Evolutionary conservation across 2,329 filamentous ascomycete species (phyloP).

Genomic region (Dactylellina drechsleri): DNA sequence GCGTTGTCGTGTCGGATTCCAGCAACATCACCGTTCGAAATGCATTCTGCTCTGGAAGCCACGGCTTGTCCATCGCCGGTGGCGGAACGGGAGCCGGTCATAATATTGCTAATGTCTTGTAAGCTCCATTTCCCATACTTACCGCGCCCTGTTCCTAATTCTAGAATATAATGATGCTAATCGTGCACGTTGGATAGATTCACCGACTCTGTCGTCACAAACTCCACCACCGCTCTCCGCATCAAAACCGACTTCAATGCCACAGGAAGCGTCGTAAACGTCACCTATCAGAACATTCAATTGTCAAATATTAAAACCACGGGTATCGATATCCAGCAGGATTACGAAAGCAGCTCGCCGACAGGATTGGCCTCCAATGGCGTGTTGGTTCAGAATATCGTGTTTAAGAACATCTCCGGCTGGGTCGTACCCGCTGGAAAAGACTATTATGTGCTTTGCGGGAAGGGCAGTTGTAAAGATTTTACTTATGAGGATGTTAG

Average conservation of each 20-base stretch:
- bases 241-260: slow-evolving; percentile 63
- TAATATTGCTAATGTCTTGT: slow-evolving; percentile 60
- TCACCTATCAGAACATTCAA: slow-evolving; percentile 65
- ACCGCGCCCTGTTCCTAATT: too few relatives aligned
- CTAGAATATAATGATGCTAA: too few relatives aligned
- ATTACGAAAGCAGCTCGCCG: slow-evolving; percentile 66
- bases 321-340: slow-evolving; percentile 67
- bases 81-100: slow-evolving; percentile 60
- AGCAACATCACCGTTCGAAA: slow-evolving; percentile 59
- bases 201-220: slow-evolving; percentile 58
- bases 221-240: slow-evolving; percentile 61
- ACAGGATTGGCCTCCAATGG: slow-evolving; percentile 62
- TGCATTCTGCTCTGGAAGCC: slow-evolving; percentile 59
- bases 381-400: slow-evolving; percentile 59
- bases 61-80: slow-evolving; percentile 60
- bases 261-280: slow-evolving; percentile 62
- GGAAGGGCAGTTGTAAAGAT: slow-evolving; percentile 61
- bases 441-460: slow-evolving; percentile 63
- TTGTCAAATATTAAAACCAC: slow-evolving; percentile 64
- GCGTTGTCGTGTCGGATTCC: slow-evolving; percentile 60
- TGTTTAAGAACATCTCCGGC: slow-evolving; percentile 59
- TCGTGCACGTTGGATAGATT: too few relatives aligned
- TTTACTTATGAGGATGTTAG: slow-evolving; percentile 61
- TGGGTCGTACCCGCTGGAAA: slow-evolving; percentile 59
- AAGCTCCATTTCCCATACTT: too few relatives aligned